Evolutionary conservation across 495 filamentous ascomycete genomes (phyloP), one percentile per base, ranked within the genome.

Genomic region (Talaromyces liani): DNA sequence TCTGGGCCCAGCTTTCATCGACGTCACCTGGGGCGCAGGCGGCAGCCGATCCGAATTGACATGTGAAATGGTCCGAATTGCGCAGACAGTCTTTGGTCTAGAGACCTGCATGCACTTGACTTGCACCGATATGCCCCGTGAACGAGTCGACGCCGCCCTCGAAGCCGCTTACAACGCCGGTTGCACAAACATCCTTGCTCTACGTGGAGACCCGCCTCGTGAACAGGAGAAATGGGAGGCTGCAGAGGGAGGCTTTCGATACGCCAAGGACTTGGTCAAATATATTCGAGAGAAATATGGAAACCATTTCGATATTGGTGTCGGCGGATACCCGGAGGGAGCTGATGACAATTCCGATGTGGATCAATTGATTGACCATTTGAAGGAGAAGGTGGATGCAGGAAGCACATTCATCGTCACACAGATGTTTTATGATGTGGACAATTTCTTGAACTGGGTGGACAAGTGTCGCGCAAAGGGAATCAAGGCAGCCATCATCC

Each of bases 81-180:
- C 95, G 51, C 95, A 99, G 76, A 90, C 92, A n/a, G 91, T 92
- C 47, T 93, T 96, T 71, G 95, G 95, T 7, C 80, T 99, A 51
- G 95, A 99, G 79, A 98, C 95, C 7, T 97, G 93, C 77, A 99
- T 99, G 95, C 95, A 99, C 70, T 77, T 99, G 66, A 99, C 95
- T 2, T 99, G 95, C 75, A 99, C 95, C 49, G 95, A 97, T 72
- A 99, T 99, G 95, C 91, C 88, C 9, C 83, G 84, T 69, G 89
- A 90, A 27, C 96, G 91, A 76, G 88, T 99, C 64, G 91, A 98
- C 68, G 84, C 89, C 29, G 95, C 94, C 2, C 82, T 99, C 54
- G 85, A 86, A 69, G 87, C 88, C 66, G 94, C 94, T 6, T 97
- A 98, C 79, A 91, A 92, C 71, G 87, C 94, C 22, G 95, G 95